Conservation (phyloP, 1,284 basidiomycete genomes). For the Cutaneotrichosporon curvatum region DNA sequence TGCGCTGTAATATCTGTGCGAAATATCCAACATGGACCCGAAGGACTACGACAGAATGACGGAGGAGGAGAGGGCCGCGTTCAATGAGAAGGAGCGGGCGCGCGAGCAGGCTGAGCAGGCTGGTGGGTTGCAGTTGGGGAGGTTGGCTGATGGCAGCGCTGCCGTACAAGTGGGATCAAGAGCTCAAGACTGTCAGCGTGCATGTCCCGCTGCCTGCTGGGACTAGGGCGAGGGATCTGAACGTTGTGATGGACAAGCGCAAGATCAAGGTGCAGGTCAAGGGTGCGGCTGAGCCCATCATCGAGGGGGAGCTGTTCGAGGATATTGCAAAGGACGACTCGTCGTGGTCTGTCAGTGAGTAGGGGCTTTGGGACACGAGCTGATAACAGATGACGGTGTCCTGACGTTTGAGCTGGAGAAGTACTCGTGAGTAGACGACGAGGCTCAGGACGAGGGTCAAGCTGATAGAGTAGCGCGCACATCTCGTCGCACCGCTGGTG, state of each 20-base stretch:
- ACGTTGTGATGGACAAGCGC: conserved; percentile 69
- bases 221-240: conserved; percentile 70
- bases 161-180: conserved; percentile 89
- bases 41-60: conserved; percentile 58
- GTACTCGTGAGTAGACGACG: conserved; percentile 37
- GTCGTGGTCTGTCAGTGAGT: conserved; percentile 88
- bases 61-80: conserved; percentile 64
- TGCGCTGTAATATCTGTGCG: no score
- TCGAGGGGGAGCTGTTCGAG: conserved; percentile 85
- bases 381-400: conserved; percentile 30
- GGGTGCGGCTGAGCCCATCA: conserved; percentile 65
- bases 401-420: conserved; percentile 46
- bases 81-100: conserved; percentile 61
- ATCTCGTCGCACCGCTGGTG: conserved; percentile 67
- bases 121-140: conserved; percentile 52
- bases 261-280: conserved; percentile 79
- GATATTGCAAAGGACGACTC: conserved; percentile 94
- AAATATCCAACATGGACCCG: not conserved
- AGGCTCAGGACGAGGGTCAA: no score
- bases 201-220: conserved; percentile 77
- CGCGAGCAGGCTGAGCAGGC: conserved; percentile 76
- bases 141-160: conserved; percentile 53
- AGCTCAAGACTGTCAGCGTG: conserved; percentile 79
- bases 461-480: conserved; percentile 36
- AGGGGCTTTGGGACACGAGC: not conserved